Conservation (phyloP, 306 rosid species). For the Pterocarpus macrocarpus region DNA sequence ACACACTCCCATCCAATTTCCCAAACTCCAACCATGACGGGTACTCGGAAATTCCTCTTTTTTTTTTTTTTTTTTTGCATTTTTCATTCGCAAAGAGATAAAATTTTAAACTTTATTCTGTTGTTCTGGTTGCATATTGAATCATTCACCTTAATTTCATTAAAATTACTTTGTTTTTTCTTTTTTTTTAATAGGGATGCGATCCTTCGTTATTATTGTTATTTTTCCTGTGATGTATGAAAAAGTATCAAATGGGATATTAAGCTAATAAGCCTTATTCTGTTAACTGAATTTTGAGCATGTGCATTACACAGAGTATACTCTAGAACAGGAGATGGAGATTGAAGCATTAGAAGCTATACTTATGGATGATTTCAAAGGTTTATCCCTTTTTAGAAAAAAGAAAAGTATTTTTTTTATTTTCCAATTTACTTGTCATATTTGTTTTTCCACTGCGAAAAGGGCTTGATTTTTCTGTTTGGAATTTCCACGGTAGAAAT, state of each 20-base stretch:
- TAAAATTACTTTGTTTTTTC: neutral
- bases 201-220: neutral
- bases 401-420: neutral
- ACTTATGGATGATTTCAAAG: slow-evolving; percentile 97
- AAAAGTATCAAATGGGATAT: neutral
- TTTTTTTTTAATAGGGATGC: neutral
- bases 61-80: neutral
- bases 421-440: neutral
- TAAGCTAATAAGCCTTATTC: neutral
- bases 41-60: slow-evolving; percentile 47
- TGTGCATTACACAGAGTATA: slow-evolving; percentile 59
- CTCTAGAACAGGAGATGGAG: slow-evolving; percentile 96
- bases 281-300: neutral
- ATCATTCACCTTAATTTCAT: slow-evolving; percentile 21
- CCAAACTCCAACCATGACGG: slow-evolving; percentile 65
- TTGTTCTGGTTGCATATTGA: slow-evolving; percentile 12
- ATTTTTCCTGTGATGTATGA: neutral
- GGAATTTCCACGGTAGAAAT: slow-evolving; percentile 66
- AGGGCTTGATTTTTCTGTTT: slow-evolving; percentile 41
- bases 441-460: slow-evolving; percentile 19
- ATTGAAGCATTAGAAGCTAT: slow-evolving; percentile 98
- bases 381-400: slow-evolving; percentile 44
- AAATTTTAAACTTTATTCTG: neutral
- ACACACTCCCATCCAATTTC: slow-evolving; percentile 10
- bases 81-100: neutral